phyloP scores from a whole-genome alignment of 495 filamentous ascomycete species.

The Penicillium parvum region DNA sequence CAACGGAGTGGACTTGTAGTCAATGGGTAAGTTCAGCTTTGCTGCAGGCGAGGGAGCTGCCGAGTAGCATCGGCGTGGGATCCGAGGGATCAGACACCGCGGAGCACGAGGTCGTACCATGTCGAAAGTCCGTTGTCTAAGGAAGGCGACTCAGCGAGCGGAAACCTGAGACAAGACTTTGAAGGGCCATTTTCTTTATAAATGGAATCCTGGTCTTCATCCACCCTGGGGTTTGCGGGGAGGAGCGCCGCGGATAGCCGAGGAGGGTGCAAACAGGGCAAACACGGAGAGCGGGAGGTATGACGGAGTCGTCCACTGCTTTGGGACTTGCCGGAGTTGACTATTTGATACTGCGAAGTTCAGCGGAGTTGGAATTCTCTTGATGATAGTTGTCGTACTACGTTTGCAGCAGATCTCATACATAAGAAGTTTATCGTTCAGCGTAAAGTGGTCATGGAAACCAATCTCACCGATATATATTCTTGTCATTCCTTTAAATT shows the following conservation, averaged over 20 bases:
- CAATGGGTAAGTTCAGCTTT: conserved; percentile 78
- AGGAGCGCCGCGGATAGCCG: conserved; percentile 24
- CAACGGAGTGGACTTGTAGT: conserved; percentile 78
- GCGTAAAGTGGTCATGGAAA: too few relatives aligned
- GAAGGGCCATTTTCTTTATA: conserved; percentile 9
- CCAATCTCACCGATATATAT: too few relatives aligned
- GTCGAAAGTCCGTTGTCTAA: neutral
- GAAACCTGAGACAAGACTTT: conserved; percentile 1
- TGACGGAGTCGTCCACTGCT: too few relatives aligned
- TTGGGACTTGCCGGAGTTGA: too few relatives aligned
- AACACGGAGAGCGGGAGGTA: conserved; percentile 10
- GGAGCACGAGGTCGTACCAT: conserved; percentile 15
- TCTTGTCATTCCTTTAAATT: too few relatives aligned
- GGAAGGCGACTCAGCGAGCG: neutral
- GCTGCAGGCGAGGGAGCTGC: conserved; percentile 40
- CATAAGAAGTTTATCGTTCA: too few relatives aligned
- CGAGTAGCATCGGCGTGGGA: conserved; percentile 22
- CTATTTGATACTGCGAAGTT: too few relatives aligned
- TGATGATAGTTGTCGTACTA: too few relatives aligned
- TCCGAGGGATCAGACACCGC: conserved; percentile 11
- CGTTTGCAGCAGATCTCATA: too few relatives aligned
- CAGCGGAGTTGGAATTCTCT: too few relatives aligned
- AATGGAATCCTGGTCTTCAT: conserved; percentile 5
- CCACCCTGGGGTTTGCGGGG: conserved; percentile 20
- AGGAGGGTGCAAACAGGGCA: conserved; percentile 16